Base-by-base conservation (phyloP, 2,329 filamentous ascomycete genomes). In the Microdochium trichocladiopsis region DNA sequence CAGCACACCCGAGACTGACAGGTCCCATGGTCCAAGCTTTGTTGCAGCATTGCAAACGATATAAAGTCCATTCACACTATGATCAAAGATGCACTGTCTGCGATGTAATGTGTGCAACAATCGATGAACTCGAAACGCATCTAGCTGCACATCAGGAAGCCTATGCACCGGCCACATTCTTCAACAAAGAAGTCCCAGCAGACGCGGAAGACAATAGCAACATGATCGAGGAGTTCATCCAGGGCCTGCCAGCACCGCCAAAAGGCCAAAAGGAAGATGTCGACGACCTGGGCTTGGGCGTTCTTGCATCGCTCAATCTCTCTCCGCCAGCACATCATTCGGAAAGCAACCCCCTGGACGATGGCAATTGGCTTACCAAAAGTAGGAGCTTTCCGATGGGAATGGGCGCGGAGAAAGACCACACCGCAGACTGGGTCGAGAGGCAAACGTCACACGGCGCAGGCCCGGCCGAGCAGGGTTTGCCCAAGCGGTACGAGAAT, bases 41-140 rank as follows among this genome's bases (percentile, higher is more conserved):
- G 3, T 52, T 61, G 1, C 59, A 59, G 2, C 51, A 55, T 16
- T 61, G 57, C 47, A 51, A 54, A 49, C 50, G 52, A 14, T 55
- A 53, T 14, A 53, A 56, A 18, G 47, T 36, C 33, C 16, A 23
- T 12, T 16, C 41, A 45, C 16, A 45, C 9, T 45, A 45, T 23
- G 21, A 45, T 12, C 18, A 18, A 9, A 16, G 21, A 8, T 45
- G 41, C 22, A 23, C 41, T 18, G 41, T 45, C 3, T 45, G 41
- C 18, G 21, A 45, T 18, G 11, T 18, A 6, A 18, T 45, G 10
- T 45, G 41, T 18, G 21, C 6, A 12, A 45, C 12, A 9, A 45
- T 45, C 12, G 41, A 45, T 18, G 41, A 21, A 10, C 41, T 45
- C 21, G 41, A 45, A 45, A 4, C 22, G 11, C 41, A 45, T 22